Percentiles rank a stretch among this genome's conserved stretches.
Evolutionary conservation across 495 filamentous ascomycete species (phyloP).

Genomic region (Trichoderma virens): DNA sequence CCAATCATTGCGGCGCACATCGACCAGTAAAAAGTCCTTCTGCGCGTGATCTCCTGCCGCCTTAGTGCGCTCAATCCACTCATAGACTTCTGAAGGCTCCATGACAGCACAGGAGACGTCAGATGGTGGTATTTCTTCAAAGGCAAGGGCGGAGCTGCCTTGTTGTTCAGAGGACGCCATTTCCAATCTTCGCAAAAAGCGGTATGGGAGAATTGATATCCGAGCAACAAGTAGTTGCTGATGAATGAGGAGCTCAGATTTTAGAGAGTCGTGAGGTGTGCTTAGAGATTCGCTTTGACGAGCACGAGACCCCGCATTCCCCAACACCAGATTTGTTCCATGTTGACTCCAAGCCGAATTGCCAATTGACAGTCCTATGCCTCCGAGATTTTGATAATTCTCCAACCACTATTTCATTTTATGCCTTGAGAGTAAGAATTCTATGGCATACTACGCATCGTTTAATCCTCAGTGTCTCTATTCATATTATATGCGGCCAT

Average conservation of each 20-base stretch:
- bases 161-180: background rate
- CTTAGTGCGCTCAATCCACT: conserved; percentile 13
- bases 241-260: background rate
- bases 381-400: no score
- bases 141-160: background rate
- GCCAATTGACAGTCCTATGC: background rate
- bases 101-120: conserved; percentile 9
- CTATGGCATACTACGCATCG: no score
- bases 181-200: background rate
- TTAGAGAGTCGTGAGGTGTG: background rate
- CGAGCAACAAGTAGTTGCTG: background rate
- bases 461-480: no score
- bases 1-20: conserved; percentile 25
- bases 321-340: background rate
- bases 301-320: background rate
- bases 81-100: conserved; percentile 14
- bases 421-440: no score
- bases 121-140: background rate
- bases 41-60: conserved; percentile 1
- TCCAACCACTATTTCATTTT: no score
- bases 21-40: conserved; percentile 22
- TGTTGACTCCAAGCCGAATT: background rate
- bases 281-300: background rate
- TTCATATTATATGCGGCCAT: no score
- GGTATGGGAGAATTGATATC: background rate